Percentiles rank a stretch among this genome's conserved stretches.
Conservation (phyloP, 345 rosid species). For the Populus pruinosa region DNA sequence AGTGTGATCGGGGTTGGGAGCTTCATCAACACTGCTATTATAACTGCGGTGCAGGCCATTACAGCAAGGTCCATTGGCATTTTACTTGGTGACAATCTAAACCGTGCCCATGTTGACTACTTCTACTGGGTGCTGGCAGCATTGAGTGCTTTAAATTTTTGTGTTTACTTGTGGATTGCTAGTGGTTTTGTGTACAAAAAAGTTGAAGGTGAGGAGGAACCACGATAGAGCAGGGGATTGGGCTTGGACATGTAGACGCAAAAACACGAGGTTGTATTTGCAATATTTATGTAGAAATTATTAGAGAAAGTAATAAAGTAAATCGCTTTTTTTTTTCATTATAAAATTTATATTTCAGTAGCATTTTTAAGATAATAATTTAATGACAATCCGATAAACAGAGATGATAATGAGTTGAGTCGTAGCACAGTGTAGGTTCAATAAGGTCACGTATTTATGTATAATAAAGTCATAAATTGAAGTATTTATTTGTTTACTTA, state of each 20-base stretch:
- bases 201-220: slow-evolving; percentile 17
- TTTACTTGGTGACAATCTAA: slow-evolving; percentile 75
- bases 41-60: slow-evolving; percentile 46
- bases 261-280: neutral
- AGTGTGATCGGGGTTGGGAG: slow-evolving; percentile 73
- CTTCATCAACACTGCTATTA: slow-evolving; percentile 57
- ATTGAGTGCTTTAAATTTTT: slow-evolving; percentile 54
- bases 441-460: too few relatives aligned
- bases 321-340: too few relatives aligned
- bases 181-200: slow-evolving; percentile 65
- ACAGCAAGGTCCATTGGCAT: slow-evolving; percentile 32
- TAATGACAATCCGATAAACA: too few relatives aligned
- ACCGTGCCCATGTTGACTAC: slow-evolving; percentile 54
- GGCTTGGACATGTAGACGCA: neutral
- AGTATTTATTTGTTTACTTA: too few relatives aligned
- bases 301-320: too few relatives aligned
- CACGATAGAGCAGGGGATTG: neutral
- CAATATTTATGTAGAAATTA: too few relatives aligned
- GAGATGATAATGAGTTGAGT: too few relatives aligned
- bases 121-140: slow-evolving; percentile 72
- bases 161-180: slow-evolving; percentile 50
- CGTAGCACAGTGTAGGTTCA: too few relatives aligned
- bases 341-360: too few relatives aligned
- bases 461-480: too few relatives aligned
- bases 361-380: too few relatives aligned